A percentile compares a stretch with the other conserved stretches of the same genome.
These are phyloP conservation scores for Taiwanofungus camphoratus DNA, from an alignment of 1,284 basidiomycete species.

Conservation along the genomic window DNA sequence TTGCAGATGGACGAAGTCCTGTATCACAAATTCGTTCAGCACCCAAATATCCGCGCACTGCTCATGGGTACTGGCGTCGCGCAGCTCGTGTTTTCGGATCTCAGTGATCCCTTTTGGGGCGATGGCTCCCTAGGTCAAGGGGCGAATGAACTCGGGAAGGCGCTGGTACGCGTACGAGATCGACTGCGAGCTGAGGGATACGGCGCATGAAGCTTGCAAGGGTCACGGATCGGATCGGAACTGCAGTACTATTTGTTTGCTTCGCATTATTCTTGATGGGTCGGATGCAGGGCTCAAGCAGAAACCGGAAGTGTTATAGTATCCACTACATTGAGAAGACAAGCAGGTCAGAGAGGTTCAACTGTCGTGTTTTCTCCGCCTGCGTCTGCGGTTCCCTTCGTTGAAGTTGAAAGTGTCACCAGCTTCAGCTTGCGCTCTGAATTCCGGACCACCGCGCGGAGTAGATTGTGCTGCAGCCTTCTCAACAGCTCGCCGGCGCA, in stretches of 20 bases:
- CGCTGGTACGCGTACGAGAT: constrained; percentile 48
- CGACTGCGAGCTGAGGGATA: constrained; percentile 31
- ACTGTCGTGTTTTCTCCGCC: constrained; percentile 8
- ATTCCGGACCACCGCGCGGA: not conserved
- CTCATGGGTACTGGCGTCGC: constrained; percentile 45
- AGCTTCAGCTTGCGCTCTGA: not conserved
- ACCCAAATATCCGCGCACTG: constrained; percentile 39
- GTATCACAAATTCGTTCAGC: constrained; percentile 57
- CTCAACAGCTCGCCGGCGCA: constrained; percentile 54
- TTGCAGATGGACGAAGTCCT: constrained; percentile 56
- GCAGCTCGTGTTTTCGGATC: constrained; percentile 44
- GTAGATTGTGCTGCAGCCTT: constrained; percentile 28
- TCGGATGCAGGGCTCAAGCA: too few species aligned
- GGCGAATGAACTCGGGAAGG: constrained; percentile 51
- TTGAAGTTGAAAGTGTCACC: not conserved
- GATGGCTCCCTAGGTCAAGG: constrained; percentile 43
- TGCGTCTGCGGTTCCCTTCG: constrained; percentile 15
- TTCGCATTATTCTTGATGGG: too few species aligned
- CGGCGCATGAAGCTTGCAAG: too few species aligned
- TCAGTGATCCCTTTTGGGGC: constrained; percentile 52
- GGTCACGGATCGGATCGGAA: too few species aligned
- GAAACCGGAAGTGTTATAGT: too few species aligned
- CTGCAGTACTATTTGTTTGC: not conserved
- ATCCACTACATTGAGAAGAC: too few species aligned
- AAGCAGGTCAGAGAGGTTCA: not conserved